Conservation (phyloP, 2,329 filamentous ascomycete genomes). For the Aspergillus texensis region DNA sequence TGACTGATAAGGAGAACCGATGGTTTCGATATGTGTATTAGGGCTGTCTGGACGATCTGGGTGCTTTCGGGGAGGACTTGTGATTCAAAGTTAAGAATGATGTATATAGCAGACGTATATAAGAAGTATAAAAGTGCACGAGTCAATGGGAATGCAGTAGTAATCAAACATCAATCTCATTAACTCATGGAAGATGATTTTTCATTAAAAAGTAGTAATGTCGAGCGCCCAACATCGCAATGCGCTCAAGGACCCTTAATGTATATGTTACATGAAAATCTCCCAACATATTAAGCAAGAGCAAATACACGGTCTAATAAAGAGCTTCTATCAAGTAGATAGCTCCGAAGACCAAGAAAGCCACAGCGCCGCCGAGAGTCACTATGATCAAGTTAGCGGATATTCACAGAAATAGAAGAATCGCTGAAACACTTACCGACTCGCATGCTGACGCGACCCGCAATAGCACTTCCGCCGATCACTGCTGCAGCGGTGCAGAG, state of each 20-base stretch:
- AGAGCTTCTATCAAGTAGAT: slow-evolving; percentile 87
- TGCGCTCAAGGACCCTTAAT: neutral
- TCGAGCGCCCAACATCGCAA: neutral
- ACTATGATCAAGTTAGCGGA: slow-evolving; percentile 58
- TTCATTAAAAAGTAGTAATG: slow-evolving; percentile 7
- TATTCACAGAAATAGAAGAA: neutral
- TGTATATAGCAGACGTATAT: neutral
- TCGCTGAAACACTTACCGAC: slow-evolving; percentile 71
- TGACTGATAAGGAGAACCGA: slow-evolving; percentile 39
- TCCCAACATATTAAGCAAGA: neutral
- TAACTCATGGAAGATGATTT: neutral
- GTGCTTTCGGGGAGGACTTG: neutral
- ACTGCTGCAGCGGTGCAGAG: slow-evolving; percentile 91
- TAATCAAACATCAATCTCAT: neutral
- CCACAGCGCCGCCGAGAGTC: slow-evolving; percentile 84
- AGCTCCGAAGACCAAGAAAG: slow-evolving; percentile 87
- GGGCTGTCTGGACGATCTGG: neutral
- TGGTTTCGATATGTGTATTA: slow-evolving; percentile 41
- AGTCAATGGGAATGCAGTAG: neutral
- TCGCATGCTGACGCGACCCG: slow-evolving; percentile 90
- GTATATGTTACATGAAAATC: slow-evolving; percentile 3
- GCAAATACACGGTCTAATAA: slow-evolving; percentile 40
- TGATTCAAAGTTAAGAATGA: neutral
- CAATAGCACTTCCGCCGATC: slow-evolving; percentile 87
- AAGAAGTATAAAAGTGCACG: neutral